A percentile compares a stretch with the other conserved stretches of the same genome.
Conservation (phyloP, 352 stramenopile species). For the Globisporangium echinulatum region DNA sequence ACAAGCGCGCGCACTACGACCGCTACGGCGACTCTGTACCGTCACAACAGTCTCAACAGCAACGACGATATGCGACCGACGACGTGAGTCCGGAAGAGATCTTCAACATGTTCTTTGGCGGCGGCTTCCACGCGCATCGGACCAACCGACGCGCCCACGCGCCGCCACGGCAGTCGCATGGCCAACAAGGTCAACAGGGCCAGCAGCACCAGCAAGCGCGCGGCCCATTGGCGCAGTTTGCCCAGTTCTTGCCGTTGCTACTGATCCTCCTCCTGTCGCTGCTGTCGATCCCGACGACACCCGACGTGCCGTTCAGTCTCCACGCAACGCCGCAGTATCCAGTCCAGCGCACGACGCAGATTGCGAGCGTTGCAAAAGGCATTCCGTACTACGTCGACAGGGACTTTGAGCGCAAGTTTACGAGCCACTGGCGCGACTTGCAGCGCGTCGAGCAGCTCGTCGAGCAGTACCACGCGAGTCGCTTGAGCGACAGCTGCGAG, state of each 20-base stretch:
- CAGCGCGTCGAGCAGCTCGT: constrained; percentile 83
- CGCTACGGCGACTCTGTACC: constrained; percentile 50
- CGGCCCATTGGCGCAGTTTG: constrained; percentile 39
- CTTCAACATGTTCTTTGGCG: constrained; percentile 92
- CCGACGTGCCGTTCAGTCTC: constrained; percentile 80
- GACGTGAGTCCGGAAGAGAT: constrained; percentile 89
- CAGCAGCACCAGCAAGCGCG: constrained; percentile 38
- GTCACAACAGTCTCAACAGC: constrained; percentile 30
- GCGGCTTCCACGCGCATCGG: constrained; percentile 60
- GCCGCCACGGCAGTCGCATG: constrained; percentile 1
- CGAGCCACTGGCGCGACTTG: constrained; percentile 78
- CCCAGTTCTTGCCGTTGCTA: constrained; percentile 82
- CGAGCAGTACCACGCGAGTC: constrained; percentile 69
- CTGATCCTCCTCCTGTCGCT: constrained; percentile 83
- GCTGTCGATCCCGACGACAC: constrained; percentile 61
- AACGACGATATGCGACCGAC: constrained; percentile 62
- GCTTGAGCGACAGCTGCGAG: constrained; percentile 71
- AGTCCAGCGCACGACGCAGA: constrained; percentile 67
- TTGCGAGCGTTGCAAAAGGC: constrained; percentile 76
- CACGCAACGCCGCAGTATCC: constrained; percentile 72
- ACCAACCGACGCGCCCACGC: constrained; percentile 13
- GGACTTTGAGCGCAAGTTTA: constrained; percentile 86
- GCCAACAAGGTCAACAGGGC: constrained; percentile 16
- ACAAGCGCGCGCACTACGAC: constrained; percentile 87
- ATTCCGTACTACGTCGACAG: constrained; percentile 86